Evolutionary conservation across 2,329 filamentous ascomycete species (phyloP), one percentile per base, ranked within the genome.

Genomic region (Chrysosporium queenslandicum): DNA sequence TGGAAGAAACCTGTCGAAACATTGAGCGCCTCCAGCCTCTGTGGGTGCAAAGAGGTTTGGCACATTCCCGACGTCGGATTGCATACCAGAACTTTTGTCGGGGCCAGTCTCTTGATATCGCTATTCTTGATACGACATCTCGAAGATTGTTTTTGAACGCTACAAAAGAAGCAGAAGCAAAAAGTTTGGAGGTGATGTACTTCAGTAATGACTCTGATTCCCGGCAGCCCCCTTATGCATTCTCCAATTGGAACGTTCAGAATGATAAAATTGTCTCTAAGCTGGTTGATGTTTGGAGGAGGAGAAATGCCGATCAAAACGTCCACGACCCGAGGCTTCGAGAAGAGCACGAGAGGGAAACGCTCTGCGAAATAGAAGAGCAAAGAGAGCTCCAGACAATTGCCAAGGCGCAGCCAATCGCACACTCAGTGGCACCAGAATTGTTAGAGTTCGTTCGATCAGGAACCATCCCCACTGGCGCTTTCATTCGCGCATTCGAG

Each of bases 331-430:
- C 69, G 0, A 66, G 65, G 0, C 63, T 85, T 4, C 69, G 78
- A 2, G 81, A 86, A 59, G 83, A 87, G 53, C 81, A 86, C 56
- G 83, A 87, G 60, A 72, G 82, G 0, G 83, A 86, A 56, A 67
- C 87, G 0, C 71, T 78, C 0, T 79, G 79, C 0, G 82, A 87
- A 54, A 73, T 77, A 0, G 79, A 86, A 56, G 66, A 76, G 25
- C 66, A 84, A 42, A 58, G 78, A 0, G 69, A 85, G 57, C 69
- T 66, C 1, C 76, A 45, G 23, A n/a, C 12, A 79, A 0, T 59
- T 61, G 0, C 54, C 64, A 0, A 29, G 27, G 66, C 69, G 1
- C 30, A 59, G 0, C 69, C 80, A 0, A 59, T 55, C 0, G 0
- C 11, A 0, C 77, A 82, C 40, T 1, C 16, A 12, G 9, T 56